These are phyloP conservation scores for Porogramme epimiltina DNA, from an alignment of 1,284 basidiomycete genomes.

Conservation along the genomic window DNA sequence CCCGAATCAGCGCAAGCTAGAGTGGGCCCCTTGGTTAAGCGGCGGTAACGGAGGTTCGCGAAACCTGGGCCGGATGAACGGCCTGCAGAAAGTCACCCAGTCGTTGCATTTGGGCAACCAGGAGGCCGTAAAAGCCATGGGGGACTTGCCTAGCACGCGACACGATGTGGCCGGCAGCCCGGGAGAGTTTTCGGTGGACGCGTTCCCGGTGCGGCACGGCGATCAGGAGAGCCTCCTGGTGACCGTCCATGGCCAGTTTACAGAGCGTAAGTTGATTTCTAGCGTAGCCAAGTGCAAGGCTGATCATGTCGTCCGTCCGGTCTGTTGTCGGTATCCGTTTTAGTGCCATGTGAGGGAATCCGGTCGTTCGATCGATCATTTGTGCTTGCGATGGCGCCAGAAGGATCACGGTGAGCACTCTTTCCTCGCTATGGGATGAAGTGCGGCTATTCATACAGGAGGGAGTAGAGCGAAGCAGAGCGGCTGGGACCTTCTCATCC, in stretches of 20 bases:
- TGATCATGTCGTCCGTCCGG: slow-evolving; percentile 1
- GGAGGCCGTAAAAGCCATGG: slow-evolving; percentile 63
- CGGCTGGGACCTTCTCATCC: slow-evolving; percentile 89
- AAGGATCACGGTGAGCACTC: slow-evolving; percentile 79
- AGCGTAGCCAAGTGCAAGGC: neutral
- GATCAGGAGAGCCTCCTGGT: slow-evolving; percentile 72
- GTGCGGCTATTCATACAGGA: slow-evolving; percentile 9
- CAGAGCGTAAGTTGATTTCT: slow-evolving; percentile 67
- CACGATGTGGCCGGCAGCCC: slow-evolving; percentile 77
- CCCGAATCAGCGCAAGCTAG: slow-evolving; percentile 81
- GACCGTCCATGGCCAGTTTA: slow-evolving; percentile 89
- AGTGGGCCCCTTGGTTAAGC: slow-evolving; percentile 73
- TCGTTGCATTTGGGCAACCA: slow-evolving; percentile 78
- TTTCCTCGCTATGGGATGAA: slow-evolving; percentile 1
- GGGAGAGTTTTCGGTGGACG: slow-evolving; percentile 88
- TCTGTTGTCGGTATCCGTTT: neutral
- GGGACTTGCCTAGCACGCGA: slow-evolving; percentile 72
- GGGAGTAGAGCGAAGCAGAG: slow-evolving; percentile 67
- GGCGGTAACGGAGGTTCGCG: slow-evolving; percentile 63
- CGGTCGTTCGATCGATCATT: slow-evolving; percentile 95
- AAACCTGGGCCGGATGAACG: slow-evolving; percentile 72
- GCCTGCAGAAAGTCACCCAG: slow-evolving; percentile 63
- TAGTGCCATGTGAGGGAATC: slow-evolving; percentile 51
- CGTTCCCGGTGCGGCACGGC: slow-evolving; percentile 76
- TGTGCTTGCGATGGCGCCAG: slow-evolving; percentile 79